Evolutionary conservation across 257 asterid genomes (phyloP).

Genomic region (Lycium ferocissimum): DNA sequence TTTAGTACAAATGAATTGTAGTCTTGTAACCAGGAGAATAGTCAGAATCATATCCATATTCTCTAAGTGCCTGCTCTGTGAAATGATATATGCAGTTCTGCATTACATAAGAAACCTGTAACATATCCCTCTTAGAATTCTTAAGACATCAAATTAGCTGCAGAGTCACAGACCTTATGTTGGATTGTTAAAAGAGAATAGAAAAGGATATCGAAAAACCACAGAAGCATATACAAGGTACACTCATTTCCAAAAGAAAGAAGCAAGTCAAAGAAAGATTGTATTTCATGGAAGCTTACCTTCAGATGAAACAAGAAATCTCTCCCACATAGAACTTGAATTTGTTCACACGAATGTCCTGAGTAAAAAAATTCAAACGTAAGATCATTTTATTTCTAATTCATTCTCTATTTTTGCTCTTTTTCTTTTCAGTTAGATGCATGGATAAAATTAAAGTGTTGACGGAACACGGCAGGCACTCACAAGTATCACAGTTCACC

Average conservation of each 20-base stretch:
- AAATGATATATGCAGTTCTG: neutral
- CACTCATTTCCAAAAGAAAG: neutral
- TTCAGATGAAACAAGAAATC: conserved; percentile 74
- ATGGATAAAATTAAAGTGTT: neutral
- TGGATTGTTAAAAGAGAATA: neutral
- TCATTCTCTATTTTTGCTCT: neutral
- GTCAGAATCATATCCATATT: neutral
- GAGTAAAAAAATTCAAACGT: conserved; percentile 41
- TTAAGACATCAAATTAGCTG: conserved; percentile 13
- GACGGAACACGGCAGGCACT: neutral
- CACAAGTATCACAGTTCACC: neutral
- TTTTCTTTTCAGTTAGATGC: neutral
- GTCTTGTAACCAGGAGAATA: neutral
- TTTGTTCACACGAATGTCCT: conserved; percentile 97
- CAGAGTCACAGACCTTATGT: neutral
- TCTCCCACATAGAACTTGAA: conserved; percentile 88
- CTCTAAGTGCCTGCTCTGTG: neutral
- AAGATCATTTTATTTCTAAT: neutral
- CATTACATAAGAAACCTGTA: neutral
- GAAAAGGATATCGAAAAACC: neutral
- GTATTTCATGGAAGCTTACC: conserved; percentile 51
- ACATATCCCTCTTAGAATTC: neutral
- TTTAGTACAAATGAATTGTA: conserved; percentile 4
- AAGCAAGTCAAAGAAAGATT: neutral
- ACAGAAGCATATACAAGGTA: neutral